Base-by-base conservation (phyloP, 2,329 filamentous ascomycete species). In the Beauveria rudraprayagi region DNA sequence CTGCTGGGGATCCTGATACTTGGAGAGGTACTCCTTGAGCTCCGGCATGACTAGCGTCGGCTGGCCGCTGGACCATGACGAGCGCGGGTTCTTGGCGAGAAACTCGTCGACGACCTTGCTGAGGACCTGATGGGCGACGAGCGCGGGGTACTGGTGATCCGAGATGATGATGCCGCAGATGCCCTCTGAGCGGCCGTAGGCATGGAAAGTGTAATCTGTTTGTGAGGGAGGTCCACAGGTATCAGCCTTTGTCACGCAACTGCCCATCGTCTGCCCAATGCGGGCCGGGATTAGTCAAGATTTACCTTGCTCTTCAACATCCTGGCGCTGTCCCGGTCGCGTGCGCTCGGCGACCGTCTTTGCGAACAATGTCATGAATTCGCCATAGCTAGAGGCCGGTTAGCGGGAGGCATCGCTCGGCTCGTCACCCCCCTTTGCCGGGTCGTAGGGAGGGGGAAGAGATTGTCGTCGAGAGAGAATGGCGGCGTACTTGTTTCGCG, bases 91-190 rank as follows among this genome's bases (percentile, higher is more conserved):
- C 71, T 87, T 84, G 66, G 85, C 78, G 44, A 92, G 81, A 76
- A 96, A 97, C 74, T 96, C 91, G 75, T 96, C 91, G 73, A 92
- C 79, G 60, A 94, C 82, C 68, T 96, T 96, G 72, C 86, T 88
- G 67, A 96, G 85, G 59, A 97, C 82, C 74, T 91, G 88, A 73
- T 96, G 92, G 26, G 92, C 92, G 26, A 92, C 90, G 9, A 93
- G 81, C 41, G 83, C 80, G 52, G 89, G 88, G 74, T 92, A 92
- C 68, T 87, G 83, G 70, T 87, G 83, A 70, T 91, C 87, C 65
- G 84, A 87, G 71, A 92, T 91, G 70, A 92, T 87, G 73, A 92
- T 85, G 67, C 86, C 88, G 68, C 86, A 86, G 68, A 92, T 78
- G 67, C 89, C 89, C 74, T 91, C 83, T 67, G 86, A 88, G 66